These are phyloP conservation scores for Odontarrhena argentea DNA, from an alignment of 345 rosid species.

Conservation along the genomic window DNA sequence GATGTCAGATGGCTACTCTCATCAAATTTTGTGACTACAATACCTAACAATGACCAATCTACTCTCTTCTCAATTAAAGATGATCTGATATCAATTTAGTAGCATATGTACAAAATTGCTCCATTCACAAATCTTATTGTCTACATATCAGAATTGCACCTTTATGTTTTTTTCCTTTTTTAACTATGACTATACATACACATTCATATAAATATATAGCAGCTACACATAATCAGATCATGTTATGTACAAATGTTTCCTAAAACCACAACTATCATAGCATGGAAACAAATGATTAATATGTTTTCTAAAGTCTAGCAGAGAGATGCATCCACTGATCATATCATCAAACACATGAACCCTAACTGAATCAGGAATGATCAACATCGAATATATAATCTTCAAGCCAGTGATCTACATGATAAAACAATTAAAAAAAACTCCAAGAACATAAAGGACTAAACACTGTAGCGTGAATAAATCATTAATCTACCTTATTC, in stretches of 20 bases:
- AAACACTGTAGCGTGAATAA: constrained; percentile 10
- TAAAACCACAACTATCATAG: constrained; percentile 22
- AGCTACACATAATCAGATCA: background rate
- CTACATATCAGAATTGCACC: background rate
- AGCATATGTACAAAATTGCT: background rate
- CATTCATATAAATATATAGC: background rate
- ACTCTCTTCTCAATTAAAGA: background rate
- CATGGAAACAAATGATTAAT: constrained; percentile 30
- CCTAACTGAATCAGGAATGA: constrained; percentile 27
- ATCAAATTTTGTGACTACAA: constrained; percentile 29
- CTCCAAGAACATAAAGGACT: background rate
- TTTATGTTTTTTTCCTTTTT: background rate
- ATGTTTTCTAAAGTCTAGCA: background rate
- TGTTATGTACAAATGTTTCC: background rate
- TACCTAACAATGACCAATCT: constrained; percentile 29
- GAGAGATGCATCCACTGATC: background rate
- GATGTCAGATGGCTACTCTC: constrained; percentile 17
- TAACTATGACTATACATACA: background rate
- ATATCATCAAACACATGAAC: constrained; percentile 20
- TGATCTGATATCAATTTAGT: background rate
- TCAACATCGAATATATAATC: background rate
- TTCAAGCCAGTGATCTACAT: background rate
- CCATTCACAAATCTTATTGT: background rate
- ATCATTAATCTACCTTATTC: constrained; percentile 26
- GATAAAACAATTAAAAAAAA: background rate